Conservation (phyloP, 352 stramenopile genomes). For the Plasmopara halstedii region DNA sequence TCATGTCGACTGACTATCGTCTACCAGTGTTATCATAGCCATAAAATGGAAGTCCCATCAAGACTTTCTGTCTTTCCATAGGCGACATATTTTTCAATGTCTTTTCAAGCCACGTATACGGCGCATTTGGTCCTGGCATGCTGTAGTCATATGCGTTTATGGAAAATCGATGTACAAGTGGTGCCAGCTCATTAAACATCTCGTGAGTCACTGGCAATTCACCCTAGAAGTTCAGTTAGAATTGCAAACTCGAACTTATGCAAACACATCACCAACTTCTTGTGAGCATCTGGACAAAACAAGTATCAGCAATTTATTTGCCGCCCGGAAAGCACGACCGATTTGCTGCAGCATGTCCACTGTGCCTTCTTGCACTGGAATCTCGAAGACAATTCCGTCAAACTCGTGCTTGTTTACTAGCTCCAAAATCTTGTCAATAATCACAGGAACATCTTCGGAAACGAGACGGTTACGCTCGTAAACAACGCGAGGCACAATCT, state of each 20-base stretch:
- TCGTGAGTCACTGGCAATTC: constrained; percentile 45
- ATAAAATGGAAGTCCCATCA: constrained; percentile 76
- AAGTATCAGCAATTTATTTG: constrained; percentile 51
- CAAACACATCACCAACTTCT: constrained; percentile 17
- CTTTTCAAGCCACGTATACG: constrained; percentile 52
- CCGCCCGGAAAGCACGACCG: constrained; percentile 36
- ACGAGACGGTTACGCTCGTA: constrained; percentile 67
- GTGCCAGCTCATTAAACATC: constrained; percentile 45
- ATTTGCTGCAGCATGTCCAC: constrained; percentile 55
- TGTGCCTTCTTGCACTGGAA: constrained; percentile 50
- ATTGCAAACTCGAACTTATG: background rate
- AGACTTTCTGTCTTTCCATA: constrained; percentile 42
- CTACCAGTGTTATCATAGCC: constrained; percentile 68
- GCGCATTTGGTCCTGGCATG: constrained; percentile 54
- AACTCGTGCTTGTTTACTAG: constrained; percentile 36
- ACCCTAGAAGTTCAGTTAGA: constrained; percentile 23
- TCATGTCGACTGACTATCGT: background rate
- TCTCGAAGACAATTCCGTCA: constrained; percentile 75
- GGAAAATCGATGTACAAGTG: constrained; percentile 67
- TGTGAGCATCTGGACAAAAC: constrained; percentile 54
- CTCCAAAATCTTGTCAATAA: constrained; percentile 43
- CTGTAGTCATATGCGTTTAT: constrained; percentile 80
- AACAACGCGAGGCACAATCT: constrained; percentile 67
- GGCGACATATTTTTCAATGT: constrained; percentile 44
- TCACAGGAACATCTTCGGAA: constrained; percentile 41